Evolutionary conservation across 1,139 yeast species (phyloP).

Genomic region (Diutina sp.): DNA sequence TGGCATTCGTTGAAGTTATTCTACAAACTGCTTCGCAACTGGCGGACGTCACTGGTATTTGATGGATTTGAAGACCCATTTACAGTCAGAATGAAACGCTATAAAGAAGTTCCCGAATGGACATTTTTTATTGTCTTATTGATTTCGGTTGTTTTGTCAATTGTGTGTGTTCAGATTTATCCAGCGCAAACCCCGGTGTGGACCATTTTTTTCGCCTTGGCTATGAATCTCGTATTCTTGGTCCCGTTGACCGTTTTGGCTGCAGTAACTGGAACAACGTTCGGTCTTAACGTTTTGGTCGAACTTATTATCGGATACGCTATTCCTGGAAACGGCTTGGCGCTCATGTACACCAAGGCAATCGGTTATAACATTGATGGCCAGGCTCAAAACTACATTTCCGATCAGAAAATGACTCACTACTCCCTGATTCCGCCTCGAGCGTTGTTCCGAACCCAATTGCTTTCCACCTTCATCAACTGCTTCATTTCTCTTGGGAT

Average conservation of each 20-base stretch:
- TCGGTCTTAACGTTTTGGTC: constrained; percentile 45
- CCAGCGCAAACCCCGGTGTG: constrained; percentile 41
- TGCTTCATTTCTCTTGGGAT: constrained; percentile 40
- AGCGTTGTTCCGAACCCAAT: constrained; percentile 46
- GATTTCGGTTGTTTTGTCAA: constrained; percentile 12
- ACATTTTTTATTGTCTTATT: constrained; percentile 10
- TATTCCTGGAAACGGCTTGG: constrained; percentile 49
- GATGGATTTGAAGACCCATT: constrained; percentile 18
- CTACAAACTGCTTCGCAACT: constrained; percentile 5
- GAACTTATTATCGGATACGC: constrained; percentile 54
- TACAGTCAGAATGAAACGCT: constrained; percentile 11
- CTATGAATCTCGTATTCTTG: constrained; percentile 39
- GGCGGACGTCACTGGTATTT: constrained; percentile 5
- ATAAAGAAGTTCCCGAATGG: constrained; percentile 15
- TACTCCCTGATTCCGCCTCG: constrained; percentile 49
- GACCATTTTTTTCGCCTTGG: constrained; percentile 46
- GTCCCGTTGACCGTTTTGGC: constrained; percentile 37
- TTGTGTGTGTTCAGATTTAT: constrained; percentile 33
- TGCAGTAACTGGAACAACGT: constrained; percentile 38
- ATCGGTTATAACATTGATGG: constrained; percentile 46
- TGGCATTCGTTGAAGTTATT: constrained; percentile 3
- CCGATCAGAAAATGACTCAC: constrained; percentile 48
- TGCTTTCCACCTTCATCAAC: constrained; percentile 29
- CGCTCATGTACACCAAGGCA: constrained; percentile 45
- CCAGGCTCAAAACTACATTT: constrained; percentile 44